A percentile compares a stretch with the other conserved stretches of the same genome.
Evolutionary conservation across 2,329 filamentous ascomycete genomes (phyloP).

Genomic region (Exophiala alcalophila): DNA sequence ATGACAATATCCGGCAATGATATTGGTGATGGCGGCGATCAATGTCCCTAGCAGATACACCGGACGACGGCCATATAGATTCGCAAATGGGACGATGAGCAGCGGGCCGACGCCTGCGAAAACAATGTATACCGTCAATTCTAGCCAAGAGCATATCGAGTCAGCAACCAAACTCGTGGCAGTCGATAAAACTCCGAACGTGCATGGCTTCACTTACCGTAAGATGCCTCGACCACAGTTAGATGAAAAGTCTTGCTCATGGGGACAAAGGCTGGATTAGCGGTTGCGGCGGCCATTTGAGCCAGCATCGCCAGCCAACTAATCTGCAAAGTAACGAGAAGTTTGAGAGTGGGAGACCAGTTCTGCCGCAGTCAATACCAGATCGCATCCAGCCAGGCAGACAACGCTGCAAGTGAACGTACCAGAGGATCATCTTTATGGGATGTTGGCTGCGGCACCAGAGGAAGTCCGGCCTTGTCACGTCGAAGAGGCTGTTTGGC

Average conservation of each 20-base stretch:
- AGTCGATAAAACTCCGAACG: no score
- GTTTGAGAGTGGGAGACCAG: slow-evolving; percentile 30
- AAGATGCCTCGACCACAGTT: slow-evolving; percentile 33
- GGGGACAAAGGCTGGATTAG: slow-evolving; percentile 36
- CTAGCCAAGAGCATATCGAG: not conserved
- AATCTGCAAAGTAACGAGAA: slow-evolving; percentile 32
- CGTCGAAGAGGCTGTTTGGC: not conserved
- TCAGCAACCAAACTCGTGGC: not conserved
- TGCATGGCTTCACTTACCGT: slow-evolving; percentile 15
- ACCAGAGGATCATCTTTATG: slow-evolving; percentile 29
- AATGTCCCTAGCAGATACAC: slow-evolving; percentile 25
- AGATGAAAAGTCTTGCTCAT: slow-evolving; percentile 33
- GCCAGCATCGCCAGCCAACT: slow-evolving; percentile 35
- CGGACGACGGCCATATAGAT: slow-evolving; percentile 25
- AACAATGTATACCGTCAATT: slow-evolving; percentile 20
- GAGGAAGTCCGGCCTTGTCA: slow-evolving; percentile 27
- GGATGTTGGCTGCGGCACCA: slow-evolving; percentile 28
- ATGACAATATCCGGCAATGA: slow-evolving; percentile 22
- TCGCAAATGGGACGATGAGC: slow-evolving; percentile 21
- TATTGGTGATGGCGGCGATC: slow-evolving; percentile 21
- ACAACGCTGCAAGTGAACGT: not conserved
- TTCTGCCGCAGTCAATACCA: slow-evolving; percentile 17
- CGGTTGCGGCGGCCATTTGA: slow-evolving; percentile 30
- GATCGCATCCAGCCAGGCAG: not conserved
- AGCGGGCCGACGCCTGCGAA: slow-evolving; percentile 37